phyloP scores from a whole-genome alignment of 1,284 basidiomycete genomes.

The Termitomyces sp. region DNA sequence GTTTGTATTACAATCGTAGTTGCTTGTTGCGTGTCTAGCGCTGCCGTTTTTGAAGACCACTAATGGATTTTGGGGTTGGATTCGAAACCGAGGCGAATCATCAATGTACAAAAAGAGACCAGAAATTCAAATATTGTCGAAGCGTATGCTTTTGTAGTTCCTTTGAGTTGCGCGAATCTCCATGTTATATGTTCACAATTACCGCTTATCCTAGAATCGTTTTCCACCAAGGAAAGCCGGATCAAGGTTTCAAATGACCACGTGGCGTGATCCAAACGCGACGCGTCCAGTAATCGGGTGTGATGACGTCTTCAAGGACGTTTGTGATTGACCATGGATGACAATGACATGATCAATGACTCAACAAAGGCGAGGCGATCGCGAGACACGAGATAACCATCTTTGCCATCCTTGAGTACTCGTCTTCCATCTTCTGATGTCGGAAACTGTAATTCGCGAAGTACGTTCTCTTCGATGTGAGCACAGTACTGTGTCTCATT shows the following conservation, averaged over 20 bases:
- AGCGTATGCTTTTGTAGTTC: neutral
- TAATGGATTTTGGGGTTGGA: neutral
- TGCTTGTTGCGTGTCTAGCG: neutral
- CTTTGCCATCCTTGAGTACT: neutral
- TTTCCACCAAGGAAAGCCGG: neutral
- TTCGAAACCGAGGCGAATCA: too few relatives aligned
- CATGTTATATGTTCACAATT: neutral
- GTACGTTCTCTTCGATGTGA: slow-evolving; percentile 19
- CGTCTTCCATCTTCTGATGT: slow-evolving; percentile 14
- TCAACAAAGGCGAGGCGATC: neutral
- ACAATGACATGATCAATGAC: neutral
- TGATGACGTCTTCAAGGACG: neutral
- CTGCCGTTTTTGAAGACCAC: neutral
- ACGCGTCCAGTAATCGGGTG: neutral
- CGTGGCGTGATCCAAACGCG: neutral
- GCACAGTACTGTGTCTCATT: neutral
- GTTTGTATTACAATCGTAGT: neutral
- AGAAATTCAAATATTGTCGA: neutral
- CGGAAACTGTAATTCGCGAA: slow-evolving; percentile 41
- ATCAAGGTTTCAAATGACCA: neutral
- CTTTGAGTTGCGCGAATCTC: neutral
- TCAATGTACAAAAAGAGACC: neutral
- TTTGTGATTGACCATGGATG: neutral
- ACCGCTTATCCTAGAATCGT: neutral
- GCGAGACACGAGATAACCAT: neutral